Evolutionary conservation across 345 rosid species (phyloP).

Genomic region (Streptanthus diversifolius): DNA sequence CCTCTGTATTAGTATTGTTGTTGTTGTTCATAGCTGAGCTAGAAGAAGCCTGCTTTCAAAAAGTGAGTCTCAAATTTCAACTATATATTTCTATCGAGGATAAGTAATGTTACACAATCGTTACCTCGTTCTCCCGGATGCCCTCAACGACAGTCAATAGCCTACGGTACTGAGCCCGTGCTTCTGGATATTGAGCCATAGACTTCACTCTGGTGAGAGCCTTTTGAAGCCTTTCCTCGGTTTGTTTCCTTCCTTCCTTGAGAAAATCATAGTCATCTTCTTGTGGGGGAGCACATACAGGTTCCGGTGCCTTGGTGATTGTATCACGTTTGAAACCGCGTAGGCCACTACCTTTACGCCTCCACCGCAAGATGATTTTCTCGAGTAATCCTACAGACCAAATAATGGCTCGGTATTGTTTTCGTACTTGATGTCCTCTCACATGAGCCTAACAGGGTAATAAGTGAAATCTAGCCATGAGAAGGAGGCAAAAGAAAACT

Average conservation of each 20-base stretch:
- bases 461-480: slow-evolving; percentile 5
- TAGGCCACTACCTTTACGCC: slow-evolving; percentile 85
- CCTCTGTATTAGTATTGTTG: slow-evolving; percentile 31
- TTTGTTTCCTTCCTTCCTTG: slow-evolving; percentile 81
- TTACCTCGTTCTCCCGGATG: slow-evolving; percentile 64
- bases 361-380: slow-evolving; percentile 87
- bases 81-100: not conserved
- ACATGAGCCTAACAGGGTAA: slow-evolving; percentile 63
- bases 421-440: slow-evolving; percentile 90
- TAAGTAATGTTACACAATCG: not conserved
- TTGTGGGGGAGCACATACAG: slow-evolving; percentile 33
- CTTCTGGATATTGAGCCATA: slow-evolving; percentile 86
- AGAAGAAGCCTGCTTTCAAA: slow-evolving; percentile 30
- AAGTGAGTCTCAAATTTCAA: slow-evolving; percentile 2
- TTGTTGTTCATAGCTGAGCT: slow-evolving; percentile 38
- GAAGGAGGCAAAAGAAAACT: not conserved
- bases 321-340: slow-evolving; percentile 70
- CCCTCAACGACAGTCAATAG: slow-evolving; percentile 68
- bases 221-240: slow-evolving; percentile 73
- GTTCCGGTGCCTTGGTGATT: slow-evolving; percentile 39
- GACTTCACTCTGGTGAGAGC: slow-evolving; percentile 89
- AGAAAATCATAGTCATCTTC: slow-evolving; percentile 84
- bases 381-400: slow-evolving; percentile 93
- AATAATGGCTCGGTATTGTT: slow-evolving; percentile 56
- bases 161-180: slow-evolving; percentile 79